These are phyloP conservation scores for Apiospora hydei DNA, from an alignment of 2,329 filamentous ascomycete genomes.

Conservation along the genomic window DNA sequence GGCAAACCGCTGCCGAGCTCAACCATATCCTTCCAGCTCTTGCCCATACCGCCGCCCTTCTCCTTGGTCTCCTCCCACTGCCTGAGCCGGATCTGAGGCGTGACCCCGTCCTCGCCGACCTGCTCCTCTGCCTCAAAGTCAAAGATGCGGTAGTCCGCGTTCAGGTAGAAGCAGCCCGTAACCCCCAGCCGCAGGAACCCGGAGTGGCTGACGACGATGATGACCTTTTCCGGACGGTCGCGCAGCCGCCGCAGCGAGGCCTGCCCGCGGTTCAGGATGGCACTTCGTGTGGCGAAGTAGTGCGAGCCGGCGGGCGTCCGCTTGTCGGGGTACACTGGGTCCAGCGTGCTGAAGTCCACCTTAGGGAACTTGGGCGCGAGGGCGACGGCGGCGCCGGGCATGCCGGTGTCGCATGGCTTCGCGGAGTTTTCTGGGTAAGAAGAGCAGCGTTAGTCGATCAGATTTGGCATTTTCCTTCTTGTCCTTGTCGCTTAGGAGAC, in stretches of 20 bases:
- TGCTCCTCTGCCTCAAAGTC: slow-evolving; percentile 49
- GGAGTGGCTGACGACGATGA: slow-evolving; percentile 71
- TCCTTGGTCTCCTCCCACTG: slow-evolving; percentile 58
- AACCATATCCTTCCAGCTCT: slow-evolving; percentile 50
- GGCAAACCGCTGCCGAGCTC: slow-evolving; percentile 49
- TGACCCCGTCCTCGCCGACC: slow-evolving; percentile 36
- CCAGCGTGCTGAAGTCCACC: slow-evolving; percentile 64
- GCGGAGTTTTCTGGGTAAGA: slow-evolving; percentile 57
- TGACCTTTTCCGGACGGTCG: slow-evolving; percentile 63
- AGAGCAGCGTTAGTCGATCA: not conserved
- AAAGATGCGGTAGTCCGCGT: slow-evolving; percentile 71
- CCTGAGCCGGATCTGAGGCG: slow-evolving; percentile 38
- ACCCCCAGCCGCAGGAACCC: slow-evolving; percentile 67
- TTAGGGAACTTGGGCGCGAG: slow-evolving; percentile 58
- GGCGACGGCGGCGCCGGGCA: slow-evolving; percentile 44
- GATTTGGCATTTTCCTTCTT: not conserved
- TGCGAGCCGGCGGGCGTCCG: slow-evolving; percentile 50
- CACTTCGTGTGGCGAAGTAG: slow-evolving; percentile 61
- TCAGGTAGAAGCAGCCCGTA: slow-evolving; percentile 62
- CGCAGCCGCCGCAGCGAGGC: slow-evolving; percentile 57
- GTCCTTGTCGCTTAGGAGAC: not conserved
- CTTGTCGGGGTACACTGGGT: slow-evolving; percentile 70
- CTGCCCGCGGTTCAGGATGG: slow-evolving; percentile 63
- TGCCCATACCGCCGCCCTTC: slow-evolving; percentile 59
- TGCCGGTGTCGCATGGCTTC: slow-evolving; percentile 69